Conservation (phyloP, 495 filamentous ascomycete species). For the Tuber umbilicatum region DNA sequence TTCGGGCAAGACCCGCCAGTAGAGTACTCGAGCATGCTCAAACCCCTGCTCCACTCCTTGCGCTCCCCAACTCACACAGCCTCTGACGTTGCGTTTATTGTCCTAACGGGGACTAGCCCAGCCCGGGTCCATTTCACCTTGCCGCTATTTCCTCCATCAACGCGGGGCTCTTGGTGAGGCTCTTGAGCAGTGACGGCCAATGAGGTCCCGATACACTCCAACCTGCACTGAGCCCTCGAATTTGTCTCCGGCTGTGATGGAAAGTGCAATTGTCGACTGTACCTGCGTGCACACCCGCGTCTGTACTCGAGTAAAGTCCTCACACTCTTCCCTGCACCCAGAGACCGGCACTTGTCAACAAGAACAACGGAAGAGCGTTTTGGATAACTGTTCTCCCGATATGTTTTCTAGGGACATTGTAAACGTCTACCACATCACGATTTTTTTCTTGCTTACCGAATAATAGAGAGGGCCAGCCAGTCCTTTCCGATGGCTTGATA, state of each 20-base stretch:
- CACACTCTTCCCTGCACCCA: too few relatives aligned
- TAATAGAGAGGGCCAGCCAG: too few relatives aligned
- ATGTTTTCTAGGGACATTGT: too few relatives aligned
- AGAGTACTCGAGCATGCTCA: background rate
- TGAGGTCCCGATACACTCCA: conserved; percentile 8
- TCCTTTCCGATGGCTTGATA: too few relatives aligned
- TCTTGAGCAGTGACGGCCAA: conserved; percentile 5
- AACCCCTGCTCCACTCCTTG: background rate
- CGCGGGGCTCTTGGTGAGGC: conserved; percentile 38
- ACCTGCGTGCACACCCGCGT: background rate
- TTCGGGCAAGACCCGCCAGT: background rate
- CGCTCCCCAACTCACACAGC: background rate
- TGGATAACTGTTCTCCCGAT: too few relatives aligned
- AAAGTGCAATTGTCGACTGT: background rate
- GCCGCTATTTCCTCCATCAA: conserved; percentile 11
- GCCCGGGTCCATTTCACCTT: background rate
- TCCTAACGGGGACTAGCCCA: background rate
- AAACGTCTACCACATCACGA: too few relatives aligned
- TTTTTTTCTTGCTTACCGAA: too few relatives aligned
- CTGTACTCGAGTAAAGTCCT: too few relatives aligned
- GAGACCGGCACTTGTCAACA: too few relatives aligned
- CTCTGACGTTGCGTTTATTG: background rate
- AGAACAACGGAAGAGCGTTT: too few relatives aligned
- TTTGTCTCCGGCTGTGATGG: background rate
- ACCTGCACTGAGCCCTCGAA: too few relatives aligned